Percentiles rank a stretch among this genome's conserved stretches.
phyloP scores from a whole-genome alignment of 2,329 filamentous ascomycete species.

The Amylocarpus encephaloides region DNA sequence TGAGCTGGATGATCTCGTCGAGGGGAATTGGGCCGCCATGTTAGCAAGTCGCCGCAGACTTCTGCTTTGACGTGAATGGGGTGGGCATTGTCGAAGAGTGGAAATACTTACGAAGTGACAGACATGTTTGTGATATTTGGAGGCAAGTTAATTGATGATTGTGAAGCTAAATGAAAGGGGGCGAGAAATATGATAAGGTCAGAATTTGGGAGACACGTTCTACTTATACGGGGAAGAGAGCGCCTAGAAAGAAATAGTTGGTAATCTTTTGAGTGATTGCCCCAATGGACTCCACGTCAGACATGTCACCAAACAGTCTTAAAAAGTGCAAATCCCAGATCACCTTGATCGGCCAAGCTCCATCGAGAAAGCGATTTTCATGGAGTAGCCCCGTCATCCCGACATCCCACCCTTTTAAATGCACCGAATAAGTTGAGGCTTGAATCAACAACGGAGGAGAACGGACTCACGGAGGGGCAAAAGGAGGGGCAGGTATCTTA shows the following conservation, averaged over 20 bases:
- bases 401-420: no score
- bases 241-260: neutral
- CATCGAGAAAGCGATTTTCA: no score
- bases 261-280: neutral
- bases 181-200: neutral
- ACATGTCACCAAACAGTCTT: no score
- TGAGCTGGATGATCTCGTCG: slow-evolving; percentile 19
- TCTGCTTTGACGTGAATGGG: slow-evolving; percentile 21
- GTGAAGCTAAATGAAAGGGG: neutral
- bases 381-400: no score
- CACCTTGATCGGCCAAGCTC: no score
- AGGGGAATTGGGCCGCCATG: slow-evolving; percentile 16
- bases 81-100: slow-evolving; percentile 1
- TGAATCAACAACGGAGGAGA: slow-evolving; percentile 3
- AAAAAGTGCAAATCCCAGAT: no score
- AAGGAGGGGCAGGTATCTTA: slow-evolving; percentile 1
- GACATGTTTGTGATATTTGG: slow-evolving; percentile 27
- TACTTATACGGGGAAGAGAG: slow-evolving; percentile 13
- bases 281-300: neutral
- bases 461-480: slow-evolving; percentile 6
- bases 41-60: slow-evolving; percentile 28
- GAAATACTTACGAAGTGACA: slow-evolving; percentile 24
- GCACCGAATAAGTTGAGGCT: neutral
- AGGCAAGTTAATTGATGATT: neutral
- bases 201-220: slow-evolving; percentile 5